Percentiles rank a stretch among this genome's conserved stretches.
phyloP scores from a whole-genome alignment of 257 asterid species.

The Pogostemon cablin region DNA sequence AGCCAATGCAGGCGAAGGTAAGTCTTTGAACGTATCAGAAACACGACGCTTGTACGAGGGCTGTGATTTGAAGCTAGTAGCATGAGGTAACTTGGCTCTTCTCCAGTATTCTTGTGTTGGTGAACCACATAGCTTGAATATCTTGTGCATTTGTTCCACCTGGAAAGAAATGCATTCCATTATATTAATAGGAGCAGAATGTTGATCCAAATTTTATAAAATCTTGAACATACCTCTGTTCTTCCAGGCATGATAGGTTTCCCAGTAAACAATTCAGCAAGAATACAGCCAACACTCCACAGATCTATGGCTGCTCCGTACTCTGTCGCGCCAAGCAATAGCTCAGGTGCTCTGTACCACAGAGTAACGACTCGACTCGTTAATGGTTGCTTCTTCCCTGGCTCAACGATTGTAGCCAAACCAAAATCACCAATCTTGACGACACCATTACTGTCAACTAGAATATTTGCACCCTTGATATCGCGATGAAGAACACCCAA shows the following conservation, averaged over 20 bases:
- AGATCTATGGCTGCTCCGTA: conserved; percentile 81
- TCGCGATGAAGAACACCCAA: conserved; percentile 89
- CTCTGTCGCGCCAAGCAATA: conserved; percentile 79
- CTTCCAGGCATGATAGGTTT: conserved; percentile 98
- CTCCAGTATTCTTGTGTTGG: conserved; percentile 82
- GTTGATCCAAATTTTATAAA: background rate
- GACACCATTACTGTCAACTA: conserved; percentile 67
- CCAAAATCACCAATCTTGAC: conserved; percentile 88
- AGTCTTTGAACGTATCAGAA: conserved; percentile 69
- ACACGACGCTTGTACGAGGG: conserved; percentile 62
- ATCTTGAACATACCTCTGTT: conserved; percentile 64
- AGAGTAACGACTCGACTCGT: conserved; percentile 95
- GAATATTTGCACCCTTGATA: conserved; percentile 90
- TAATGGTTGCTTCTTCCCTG: conserved; percentile 63
- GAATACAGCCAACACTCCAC: conserved; percentile 96
- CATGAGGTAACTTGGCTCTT: conserved; percentile 69
- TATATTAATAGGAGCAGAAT: background rate
- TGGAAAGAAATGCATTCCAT: conserved; percentile 22
- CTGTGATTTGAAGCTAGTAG: conserved; percentile 77
- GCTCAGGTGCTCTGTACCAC: conserved; percentile 97
- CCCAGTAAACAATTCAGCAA: conserved; percentile 78
- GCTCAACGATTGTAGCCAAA: conserved; percentile 60
- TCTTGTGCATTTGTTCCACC: conserved; percentile 98
- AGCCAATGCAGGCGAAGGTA: conserved; percentile 71
- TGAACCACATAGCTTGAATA: conserved; percentile 94